Conservation (phyloP, 2,329 filamentous ascomycete species). For the Claviceps citrina region DNA sequence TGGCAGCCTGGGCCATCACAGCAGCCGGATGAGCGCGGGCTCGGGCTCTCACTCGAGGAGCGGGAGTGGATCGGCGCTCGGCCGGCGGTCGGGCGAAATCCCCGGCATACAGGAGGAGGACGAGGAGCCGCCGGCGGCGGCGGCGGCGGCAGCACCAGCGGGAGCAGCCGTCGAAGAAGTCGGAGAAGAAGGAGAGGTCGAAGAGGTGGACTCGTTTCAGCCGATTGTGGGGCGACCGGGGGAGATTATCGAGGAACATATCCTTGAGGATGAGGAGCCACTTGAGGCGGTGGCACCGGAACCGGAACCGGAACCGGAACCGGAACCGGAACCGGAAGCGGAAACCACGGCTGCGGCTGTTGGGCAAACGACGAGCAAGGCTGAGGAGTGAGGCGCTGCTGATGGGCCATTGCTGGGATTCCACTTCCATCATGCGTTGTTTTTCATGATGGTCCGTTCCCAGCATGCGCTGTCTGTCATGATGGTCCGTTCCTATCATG, state of each 20-base stretch:
- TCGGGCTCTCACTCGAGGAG: conserved; percentile 35
- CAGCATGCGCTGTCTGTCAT: no score
- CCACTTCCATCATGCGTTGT: no score
- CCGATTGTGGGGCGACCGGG: conserved; percentile 31
- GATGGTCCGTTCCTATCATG: no score
- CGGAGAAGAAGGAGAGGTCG: conserved; percentile 28
- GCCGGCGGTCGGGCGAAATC: conserved; percentile 57
- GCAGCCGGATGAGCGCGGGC: conserved; percentile 24
- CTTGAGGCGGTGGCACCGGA: conserved; percentile 8
- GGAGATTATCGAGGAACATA: conserved; percentile 31
- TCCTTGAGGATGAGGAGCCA: conserved; percentile 25
- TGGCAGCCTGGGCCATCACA: conserved; percentile 21
- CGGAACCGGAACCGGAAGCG: no score
- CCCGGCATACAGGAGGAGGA: conserved; percentile 51
- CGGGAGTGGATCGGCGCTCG: conserved; percentile 47
- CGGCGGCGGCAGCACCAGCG: background rate
- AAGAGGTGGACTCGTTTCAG: conserved; percentile 39
- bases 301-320: no score
- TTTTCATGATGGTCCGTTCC: no score
- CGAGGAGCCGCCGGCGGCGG: conserved; percentile 24
- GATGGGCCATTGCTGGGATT: no score
- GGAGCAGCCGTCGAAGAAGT: conserved; percentile 22
- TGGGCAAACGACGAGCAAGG: no score
- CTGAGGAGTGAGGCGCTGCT: no score
- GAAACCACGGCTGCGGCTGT: no score